Evolutionary conservation across 2,329 filamentous ascomycete genomes (phyloP).

Genomic region (Ceratocystis cubensis): DNA sequence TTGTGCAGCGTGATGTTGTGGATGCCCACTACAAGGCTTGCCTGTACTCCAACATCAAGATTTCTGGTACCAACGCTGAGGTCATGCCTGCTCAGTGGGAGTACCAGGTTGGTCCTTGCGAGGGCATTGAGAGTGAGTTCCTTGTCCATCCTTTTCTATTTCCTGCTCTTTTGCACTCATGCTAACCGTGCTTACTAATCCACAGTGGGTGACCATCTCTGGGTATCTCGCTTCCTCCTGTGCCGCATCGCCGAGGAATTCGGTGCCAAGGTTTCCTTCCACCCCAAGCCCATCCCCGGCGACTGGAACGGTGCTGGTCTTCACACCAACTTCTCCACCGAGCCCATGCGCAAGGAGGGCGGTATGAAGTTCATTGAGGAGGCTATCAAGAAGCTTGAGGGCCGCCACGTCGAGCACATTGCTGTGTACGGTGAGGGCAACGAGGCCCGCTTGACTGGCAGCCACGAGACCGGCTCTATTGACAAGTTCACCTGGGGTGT

Average conservation of each 20-base stretch:
- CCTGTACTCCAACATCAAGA: slow-evolving; percentile 73
- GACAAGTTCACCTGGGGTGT: slow-evolving; percentile 90
- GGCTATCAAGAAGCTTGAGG: slow-evolving; percentile 70
- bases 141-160: not conserved
- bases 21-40: slow-evolving; percentile 53
- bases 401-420: slow-evolving; percentile 71
- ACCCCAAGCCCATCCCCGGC: slow-evolving; percentile 89
- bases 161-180: too few species aligned
- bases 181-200: not conserved
- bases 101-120: slow-evolving; percentile 75
- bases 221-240: slow-evolving; percentile 72
- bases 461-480: slow-evolving; percentile 86
- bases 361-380: slow-evolving; percentile 93
- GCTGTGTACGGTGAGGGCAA: slow-evolving; percentile 94
- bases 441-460: slow-evolving; percentile 81
- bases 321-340: slow-evolving; percentile 86
- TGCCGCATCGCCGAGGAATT: slow-evolving; percentile 91
- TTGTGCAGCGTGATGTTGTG: slow-evolving; percentile 95
- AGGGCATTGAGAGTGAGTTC: slow-evolving; percentile 64
- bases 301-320: slow-evolving; percentile 92
- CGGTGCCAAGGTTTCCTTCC: slow-evolving; percentile 85
- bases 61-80: slow-evolving; percentile 97
- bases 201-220: slow-evolving; percentile 86
- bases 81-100: slow-evolving; percentile 98
- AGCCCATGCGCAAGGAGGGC: slow-evolving; percentile 76